Conservation (phyloP, 768 basidiomycete genomes). For the Lentinula sp. region DNA sequence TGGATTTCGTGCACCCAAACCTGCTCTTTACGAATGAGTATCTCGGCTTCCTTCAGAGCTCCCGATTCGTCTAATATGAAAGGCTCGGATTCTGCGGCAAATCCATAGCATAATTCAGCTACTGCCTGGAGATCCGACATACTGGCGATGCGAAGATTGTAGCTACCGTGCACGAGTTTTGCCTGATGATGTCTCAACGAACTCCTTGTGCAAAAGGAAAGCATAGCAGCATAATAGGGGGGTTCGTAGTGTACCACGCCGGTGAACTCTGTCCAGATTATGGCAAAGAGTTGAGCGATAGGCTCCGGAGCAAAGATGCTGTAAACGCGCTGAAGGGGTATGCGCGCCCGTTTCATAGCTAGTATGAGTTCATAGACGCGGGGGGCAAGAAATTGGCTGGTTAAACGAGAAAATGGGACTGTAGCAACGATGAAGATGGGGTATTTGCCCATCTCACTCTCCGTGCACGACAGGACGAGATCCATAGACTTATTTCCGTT, state of each 20-base stretch:
- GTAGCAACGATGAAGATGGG: constrained; percentile 61
- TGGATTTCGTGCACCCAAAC: constrained; percentile 41
- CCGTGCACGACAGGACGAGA: constrained; percentile 56
- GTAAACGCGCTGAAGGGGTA: constrained; percentile 43
- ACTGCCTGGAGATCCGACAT: constrained; percentile 14
- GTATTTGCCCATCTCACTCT: constrained; percentile 48
- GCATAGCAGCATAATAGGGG: neutral
- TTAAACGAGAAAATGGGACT: constrained; percentile 32
- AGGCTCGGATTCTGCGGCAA: constrained; percentile 41
- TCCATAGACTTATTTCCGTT: constrained; percentile 23
- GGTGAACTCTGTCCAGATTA: constrained; percentile 9
- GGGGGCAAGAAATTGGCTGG: constrained; percentile 25
- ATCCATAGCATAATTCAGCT: constrained; percentile 34
- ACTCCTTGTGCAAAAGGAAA: constrained; percentile 37
- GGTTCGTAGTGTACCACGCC: neutral
- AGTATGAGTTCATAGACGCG: constrained; percentile 37
- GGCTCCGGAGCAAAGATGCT: constrained; percentile 56
- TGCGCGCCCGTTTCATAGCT: constrained; percentile 23
- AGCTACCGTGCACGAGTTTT: constrained; percentile 18
- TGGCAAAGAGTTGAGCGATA: constrained; percentile 42
- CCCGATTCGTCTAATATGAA: constrained; percentile 27
- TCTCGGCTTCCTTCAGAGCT: constrained; percentile 34
- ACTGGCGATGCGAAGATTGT: constrained; percentile 10
- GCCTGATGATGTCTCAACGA: constrained; percentile 26
- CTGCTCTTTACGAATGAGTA: constrained; percentile 29